phyloP scores from a whole-genome alignment of 2,329 filamentous ascomycete species.

The Phaeosphaeria sp. region DNA sequence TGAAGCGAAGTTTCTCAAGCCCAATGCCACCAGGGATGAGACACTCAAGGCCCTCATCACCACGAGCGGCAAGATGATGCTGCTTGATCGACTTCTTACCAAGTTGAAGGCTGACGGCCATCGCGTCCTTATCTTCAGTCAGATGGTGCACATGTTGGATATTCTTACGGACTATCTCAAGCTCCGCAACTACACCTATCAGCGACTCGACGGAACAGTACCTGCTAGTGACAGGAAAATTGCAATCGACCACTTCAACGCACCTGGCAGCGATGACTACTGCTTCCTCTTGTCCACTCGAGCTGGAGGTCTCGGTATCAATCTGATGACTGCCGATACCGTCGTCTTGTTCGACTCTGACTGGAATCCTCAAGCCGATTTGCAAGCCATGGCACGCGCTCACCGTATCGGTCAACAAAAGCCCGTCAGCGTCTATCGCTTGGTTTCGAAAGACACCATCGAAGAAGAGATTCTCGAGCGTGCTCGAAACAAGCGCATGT shows the following conservation, averaged over 20 bases:
- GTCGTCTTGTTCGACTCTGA: constrained; percentile 98
- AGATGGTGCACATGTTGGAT: constrained; percentile 99
- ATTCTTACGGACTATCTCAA: constrained; percentile 94
- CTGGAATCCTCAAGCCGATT: constrained; percentile 97
- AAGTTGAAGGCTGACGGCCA: constrained; percentile 95
- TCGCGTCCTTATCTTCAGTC: constrained; percentile 96
- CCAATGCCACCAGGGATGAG: constrained; percentile 83
- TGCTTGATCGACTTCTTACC: constrained; percentile 90
- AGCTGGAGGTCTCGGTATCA: constrained; percentile 97
- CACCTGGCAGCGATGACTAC: constrained; percentile 94
- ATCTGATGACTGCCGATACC: constrained; percentile 97
- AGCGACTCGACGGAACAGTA: constrained; percentile 94
- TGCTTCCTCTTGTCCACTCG: constrained; percentile 94
- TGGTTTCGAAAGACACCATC: constrained; percentile 97
- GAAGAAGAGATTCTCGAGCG: constrained; percentile 97
- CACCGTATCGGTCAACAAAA: constrained; percentile 97
- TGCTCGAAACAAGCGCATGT: constrained; percentile 93
- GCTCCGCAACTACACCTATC: constrained; percentile 91
- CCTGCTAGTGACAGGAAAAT: constrained; percentile 85
- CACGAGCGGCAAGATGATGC: constrained; percentile 99
- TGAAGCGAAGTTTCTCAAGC: constrained; percentile 85
- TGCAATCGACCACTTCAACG: constrained; percentile 98
- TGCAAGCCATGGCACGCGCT: constrained; percentile 97
- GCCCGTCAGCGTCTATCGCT: constrained; percentile 92
- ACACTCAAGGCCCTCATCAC: constrained; percentile 91